Percentiles rank a stretch among this genome's conserved stretches.
phyloP scores from a whole-genome alignment of 148 eudicot genomes.

The Amaranthus palmeri region DNA sequence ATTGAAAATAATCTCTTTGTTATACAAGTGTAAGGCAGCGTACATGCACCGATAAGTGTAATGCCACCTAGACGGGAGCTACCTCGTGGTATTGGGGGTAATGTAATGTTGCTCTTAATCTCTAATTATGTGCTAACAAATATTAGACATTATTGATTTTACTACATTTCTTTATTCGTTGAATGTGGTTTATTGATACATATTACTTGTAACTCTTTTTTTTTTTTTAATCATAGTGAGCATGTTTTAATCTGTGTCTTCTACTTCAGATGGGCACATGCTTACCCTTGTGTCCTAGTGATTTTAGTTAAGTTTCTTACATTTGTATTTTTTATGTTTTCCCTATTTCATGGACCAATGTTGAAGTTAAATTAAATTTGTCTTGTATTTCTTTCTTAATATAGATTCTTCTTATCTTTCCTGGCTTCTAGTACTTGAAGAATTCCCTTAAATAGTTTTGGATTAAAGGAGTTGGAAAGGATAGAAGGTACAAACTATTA shows the following conservation, averaged over 20 bases:
- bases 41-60: too few species aligned
- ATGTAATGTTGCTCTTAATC: not conserved
- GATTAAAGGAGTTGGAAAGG: not conserved
- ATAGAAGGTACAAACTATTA: not conserved
- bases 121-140: not conserved
- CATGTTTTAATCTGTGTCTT: not conserved
- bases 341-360: constrained; percentile 15
- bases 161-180: not conserved
- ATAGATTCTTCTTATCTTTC: not conserved
- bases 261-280: constrained; percentile 3
- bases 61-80: too few species aligned
- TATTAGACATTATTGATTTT: not conserved
- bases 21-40: too few species aligned
- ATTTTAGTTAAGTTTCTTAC: constrained; percentile 3
- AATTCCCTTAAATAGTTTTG: not conserved
- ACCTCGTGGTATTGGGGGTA: too few species aligned
- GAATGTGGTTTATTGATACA: not conserved
- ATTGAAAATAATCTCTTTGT: too few species aligned
- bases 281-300: not conserved
- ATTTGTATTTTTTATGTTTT: not conserved
- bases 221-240: not conserved
- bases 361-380: not conserved
- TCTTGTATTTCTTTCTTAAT: not conserved
- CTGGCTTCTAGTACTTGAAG: not conserved
- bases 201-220: not conserved